Base-by-base conservation (phyloP, 2,329 filamentous ascomycete species). In the Fusarium sambucinum region DNA sequence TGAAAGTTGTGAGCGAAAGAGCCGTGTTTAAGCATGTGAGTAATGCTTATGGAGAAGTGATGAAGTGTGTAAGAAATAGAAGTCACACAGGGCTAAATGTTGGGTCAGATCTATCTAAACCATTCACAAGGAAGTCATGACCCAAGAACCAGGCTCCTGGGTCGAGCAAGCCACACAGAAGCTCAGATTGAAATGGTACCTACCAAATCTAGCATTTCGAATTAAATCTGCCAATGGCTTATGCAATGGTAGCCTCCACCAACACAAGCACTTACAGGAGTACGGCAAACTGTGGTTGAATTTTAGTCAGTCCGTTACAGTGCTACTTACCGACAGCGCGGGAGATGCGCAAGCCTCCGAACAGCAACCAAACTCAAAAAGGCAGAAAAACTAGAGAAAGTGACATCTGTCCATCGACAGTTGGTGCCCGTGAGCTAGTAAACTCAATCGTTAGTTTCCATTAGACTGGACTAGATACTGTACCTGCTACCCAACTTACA, bases 291-390 rank as follows among this genome's bases (percentile, higher is more conserved):
- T 66, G 54, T 60, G 41, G 57, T 59, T 54, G 37, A 45, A 40
- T 30, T 53, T 54, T 40, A 55, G 45, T 42, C 42, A 55, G 33
- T 19, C 23, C 23, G 33, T 37, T 27, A 19, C 12, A n/a, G 47
- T 25, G 45, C 23, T 38, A 51, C 23, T 51, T 59, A 59, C 63
- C 68, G 53, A 66, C 50, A 42, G 46, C 50, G 62, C 53, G 68
- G 68, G 68, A 66, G 68, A 69, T 71, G 68, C 33, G 63, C 63
- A 70, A 70, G 63, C 64, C 60, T 41, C 54, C 59, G 32, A 33
- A 54, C 47, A 33, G 37, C n/a, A 42, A 52, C 38, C 51, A 61
- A 63, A 52, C 63, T 64, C 27, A 54, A 63, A 67, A 23, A 33
- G 58, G 63, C 23, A 67, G 44, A 60, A 38, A 38, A 19, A 38